A percentile compares a stretch with the other conserved stretches of the same genome.
These are phyloP conservation scores for Furcasterigmium furcatum DNA, from an alignment of 2,329 filamentous ascomycete species.

Conservation along the genomic window DNA sequence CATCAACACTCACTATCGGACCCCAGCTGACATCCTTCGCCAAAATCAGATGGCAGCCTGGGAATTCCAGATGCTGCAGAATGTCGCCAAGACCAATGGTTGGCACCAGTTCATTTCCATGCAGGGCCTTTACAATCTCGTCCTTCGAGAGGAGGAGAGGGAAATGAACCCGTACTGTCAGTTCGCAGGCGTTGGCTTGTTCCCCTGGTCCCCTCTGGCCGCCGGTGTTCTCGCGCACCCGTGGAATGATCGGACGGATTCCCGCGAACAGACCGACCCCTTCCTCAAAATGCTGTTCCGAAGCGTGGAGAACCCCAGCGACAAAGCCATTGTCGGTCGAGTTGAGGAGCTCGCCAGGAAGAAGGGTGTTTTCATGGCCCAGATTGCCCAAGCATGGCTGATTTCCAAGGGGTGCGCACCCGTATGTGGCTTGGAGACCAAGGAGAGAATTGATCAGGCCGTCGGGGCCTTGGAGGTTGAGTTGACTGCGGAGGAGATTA, in stretches of 20 bases:
- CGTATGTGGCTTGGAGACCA: constrained; percentile 9
- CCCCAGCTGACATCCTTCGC: neutral
- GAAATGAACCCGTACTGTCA: constrained; percentile 39
- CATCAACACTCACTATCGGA: neutral
- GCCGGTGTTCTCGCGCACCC: constrained; percentile 7
- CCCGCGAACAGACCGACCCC: constrained; percentile 1
- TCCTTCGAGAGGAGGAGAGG: constrained; percentile 57
- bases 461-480: constrained; percentile 6
- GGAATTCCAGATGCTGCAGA: constrained; percentile 35
- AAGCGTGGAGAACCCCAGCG: neutral
- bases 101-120: constrained; percentile 57
- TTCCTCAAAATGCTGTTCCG: constrained; percentile 8
- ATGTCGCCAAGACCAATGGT: constrained; percentile 45
- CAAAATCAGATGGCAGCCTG: constrained; percentile 8
- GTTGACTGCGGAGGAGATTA: constrained; percentile 6
- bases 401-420: constrained; percentile 7
- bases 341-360: constrained; percentile 9
- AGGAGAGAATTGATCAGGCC: constrained; percentile 8
- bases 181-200: constrained; percentile 32
- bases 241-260: neutral
- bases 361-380: constrained; percentile 10
- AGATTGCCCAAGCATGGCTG: constrained; percentile 9
- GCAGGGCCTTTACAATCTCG: constrained; percentile 53
- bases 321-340: constrained; percentile 7
- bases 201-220: constrained; percentile 11